Percentiles rank a stretch among this genome's conserved stretches.
Evolutionary conservation across 2,329 filamentous ascomycete genomes (phyloP).

Genomic region (Cladosporium cucumerinum): DNA sequence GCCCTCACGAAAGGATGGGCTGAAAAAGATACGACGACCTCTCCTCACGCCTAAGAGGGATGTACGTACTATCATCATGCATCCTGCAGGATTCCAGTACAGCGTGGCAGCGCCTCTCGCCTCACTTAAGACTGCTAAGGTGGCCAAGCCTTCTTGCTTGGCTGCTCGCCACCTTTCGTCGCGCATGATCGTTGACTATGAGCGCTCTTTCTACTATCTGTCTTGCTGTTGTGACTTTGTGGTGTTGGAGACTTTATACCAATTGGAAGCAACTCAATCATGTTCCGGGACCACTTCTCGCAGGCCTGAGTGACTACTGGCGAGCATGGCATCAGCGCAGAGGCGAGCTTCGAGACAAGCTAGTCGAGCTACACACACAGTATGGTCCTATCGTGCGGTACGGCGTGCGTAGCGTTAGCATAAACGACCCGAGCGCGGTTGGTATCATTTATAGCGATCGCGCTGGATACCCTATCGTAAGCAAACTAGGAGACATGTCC

Average conservation of each 20-base stretch:
- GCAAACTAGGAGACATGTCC: not conserved
- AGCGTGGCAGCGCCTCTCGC: not conserved
- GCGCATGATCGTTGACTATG: not conserved
- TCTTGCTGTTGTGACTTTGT: not conserved
- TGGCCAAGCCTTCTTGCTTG: not conserved
- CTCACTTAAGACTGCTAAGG: not conserved
- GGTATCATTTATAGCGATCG: not conserved
- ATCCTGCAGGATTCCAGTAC: not conserved
- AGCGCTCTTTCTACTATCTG: not conserved
- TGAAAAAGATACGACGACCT: not conserved
- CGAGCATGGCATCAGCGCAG: constrained; percentile 1
- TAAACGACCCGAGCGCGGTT: not conserved
- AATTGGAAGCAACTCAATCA: not conserved
- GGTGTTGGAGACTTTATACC: not conserved
- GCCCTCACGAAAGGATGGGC: not conserved
- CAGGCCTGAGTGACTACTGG: constrained; percentile 1
- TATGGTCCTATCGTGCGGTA: constrained; percentile 1
- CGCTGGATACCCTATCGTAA: not conserved
- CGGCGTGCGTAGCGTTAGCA: constrained; percentile 1
- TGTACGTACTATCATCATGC: not conserved
- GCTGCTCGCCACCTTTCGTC: not conserved
- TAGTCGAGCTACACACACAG: not conserved
- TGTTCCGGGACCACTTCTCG: not conserved
- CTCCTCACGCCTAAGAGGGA: not conserved
- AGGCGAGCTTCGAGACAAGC: not conserved